Conservation (phyloP, 148 eudicot genomes). For the Persicaria tinctoria region DNA sequence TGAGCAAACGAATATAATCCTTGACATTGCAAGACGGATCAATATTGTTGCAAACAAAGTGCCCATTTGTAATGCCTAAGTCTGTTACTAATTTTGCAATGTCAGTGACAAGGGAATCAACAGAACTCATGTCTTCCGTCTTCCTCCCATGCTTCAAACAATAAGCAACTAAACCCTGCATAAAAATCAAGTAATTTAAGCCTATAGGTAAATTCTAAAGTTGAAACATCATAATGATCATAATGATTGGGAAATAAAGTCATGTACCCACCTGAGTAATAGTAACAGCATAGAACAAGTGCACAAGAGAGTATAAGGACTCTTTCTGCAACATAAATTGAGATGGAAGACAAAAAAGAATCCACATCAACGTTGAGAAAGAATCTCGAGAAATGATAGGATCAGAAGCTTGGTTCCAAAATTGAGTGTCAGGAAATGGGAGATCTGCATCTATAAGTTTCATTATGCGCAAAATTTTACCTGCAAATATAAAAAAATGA, state of each 20-base stretch:
- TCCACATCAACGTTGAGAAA: slow-evolving; percentile 91
- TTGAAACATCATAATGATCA: neutral
- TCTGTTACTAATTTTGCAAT: slow-evolving; percentile 40
- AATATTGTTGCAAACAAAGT: slow-evolving; percentile 48
- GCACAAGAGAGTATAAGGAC: slow-evolving; percentile 68
- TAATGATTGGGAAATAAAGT: neutral
- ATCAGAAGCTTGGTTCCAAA: slow-evolving; percentile 69
- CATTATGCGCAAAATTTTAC: slow-evolving; percentile 42
- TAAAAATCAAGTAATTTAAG: slow-evolving; percentile 11
- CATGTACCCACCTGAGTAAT: slow-evolving; percentile 46
- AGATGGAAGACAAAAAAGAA: slow-evolving; percentile 77
- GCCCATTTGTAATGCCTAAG: slow-evolving; percentile 27
- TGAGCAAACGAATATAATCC: slow-evolving; percentile 44
- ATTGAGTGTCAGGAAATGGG: slow-evolving; percentile 53
- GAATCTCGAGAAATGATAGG: slow-evolving; percentile 83
- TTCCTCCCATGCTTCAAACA: slow-evolving; percentile 27
- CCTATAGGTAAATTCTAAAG: neutral
- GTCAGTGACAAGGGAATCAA: slow-evolving; percentile 51
- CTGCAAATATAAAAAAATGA: slow-evolving; percentile 28
- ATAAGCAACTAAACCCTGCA: slow-evolving; percentile 61
- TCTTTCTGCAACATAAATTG: slow-evolving; percentile 56
- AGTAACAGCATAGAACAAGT: slow-evolving; percentile 63
- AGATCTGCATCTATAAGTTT: slow-evolving; percentile 46
- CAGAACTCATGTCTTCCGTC: slow-evolving; percentile 28
- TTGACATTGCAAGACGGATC: slow-evolving; percentile 42